Base-by-base conservation (phyloP, 306 rosid species). In the Astragalus membranaceus region DNA sequence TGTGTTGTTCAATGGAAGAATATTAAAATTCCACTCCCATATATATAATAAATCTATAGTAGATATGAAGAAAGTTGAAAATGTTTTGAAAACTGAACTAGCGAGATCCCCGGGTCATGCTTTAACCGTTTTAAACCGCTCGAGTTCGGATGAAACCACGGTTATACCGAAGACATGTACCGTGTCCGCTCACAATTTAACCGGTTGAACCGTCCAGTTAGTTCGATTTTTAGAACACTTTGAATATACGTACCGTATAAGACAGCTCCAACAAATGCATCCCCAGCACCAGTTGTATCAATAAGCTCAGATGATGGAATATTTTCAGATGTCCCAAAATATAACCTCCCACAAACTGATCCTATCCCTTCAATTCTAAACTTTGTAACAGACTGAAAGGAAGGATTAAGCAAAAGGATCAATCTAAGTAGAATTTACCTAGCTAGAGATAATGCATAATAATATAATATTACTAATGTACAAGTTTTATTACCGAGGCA, bases 251-350 rank as follows among this genome's bases (percentile, higher is more conserved):
- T 71, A 94, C 99, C 87, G 66, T 89, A 95, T 56, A 95, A 67
- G 78, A 91, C 86, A 67, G 96, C 97, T 80, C 99, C 99, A 53
- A 87, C 75, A 67, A 95, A 95, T 75, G 96, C 89, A 85, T 95
- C 99, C 32, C 99, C 99, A 29, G 97, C 99, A 76, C 99, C 99
- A 7, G 97, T 91, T 57, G 99, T 87, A 72, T 95, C 99, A 41
- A 86, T 26, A 35, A 95, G 79, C 49, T 95, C 93, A 43, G 91
- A 79, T 8, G 84, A 85, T 1, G 99, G 96, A 50, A 95, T 82
- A 78, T 86, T 87, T 87, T 91, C 99, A 12, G 87, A 85, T 39
- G 97, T 83, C 74, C 92, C 97, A 51, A 86, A 41, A 67, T 84
- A 81, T 72, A 87, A 74, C 83, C 95, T 89, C 48, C 99, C 99